Evolutionary conservation across 768 basidiomycete genomes (phyloP), one percentile per base, ranked within the genome.

Genomic region (Boletus tomentosulus): DNA sequence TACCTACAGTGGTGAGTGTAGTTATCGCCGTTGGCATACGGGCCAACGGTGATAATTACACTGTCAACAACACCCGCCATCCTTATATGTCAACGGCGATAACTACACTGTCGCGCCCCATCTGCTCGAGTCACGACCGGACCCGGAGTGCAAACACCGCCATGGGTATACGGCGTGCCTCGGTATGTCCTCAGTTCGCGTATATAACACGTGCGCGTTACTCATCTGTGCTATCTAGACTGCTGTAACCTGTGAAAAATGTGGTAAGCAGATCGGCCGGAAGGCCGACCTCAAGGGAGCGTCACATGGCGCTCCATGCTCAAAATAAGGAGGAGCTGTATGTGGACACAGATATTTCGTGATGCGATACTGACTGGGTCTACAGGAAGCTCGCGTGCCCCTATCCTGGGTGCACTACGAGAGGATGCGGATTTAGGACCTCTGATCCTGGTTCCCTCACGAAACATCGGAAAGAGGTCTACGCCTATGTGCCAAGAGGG

Each of bases 231-330:
- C 3, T 13, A 15, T 37, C 3, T 33, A 67, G 64, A 43, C 19
- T 4, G 2, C 59, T 1, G 55, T 45, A 3, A 1, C 15, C 0
- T 72, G 69, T 19, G 0, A 10, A 1, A 16, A 48, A 6, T 70
- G 70, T 43, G 33, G 34, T 0, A 54, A 46, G 37, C 31, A 4
- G 9, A 27, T 72, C 16, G 46, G 60, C 6, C 63, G 68, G 37
- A 66, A 52, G 46, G 53, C 62, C 9, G 72, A 71, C 33, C 50
- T 72, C 0, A 31, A 48, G 0, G 19, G 19, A 19, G 19, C 60
- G 71, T 5, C 72, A 72, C 22, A 61, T 64, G 58, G 53, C 50
- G 4, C 60, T 33, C 0, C 71, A 72, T 22, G 48, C 54, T 5
- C 6, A 24, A 0, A 60, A 69, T 33, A 66, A 61, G 51, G 60